Evolutionary conservation across 352 stramenopile species (phyloP), one percentile per base, ranked within the genome.

Genomic region (Phytophthora pini): DNA sequence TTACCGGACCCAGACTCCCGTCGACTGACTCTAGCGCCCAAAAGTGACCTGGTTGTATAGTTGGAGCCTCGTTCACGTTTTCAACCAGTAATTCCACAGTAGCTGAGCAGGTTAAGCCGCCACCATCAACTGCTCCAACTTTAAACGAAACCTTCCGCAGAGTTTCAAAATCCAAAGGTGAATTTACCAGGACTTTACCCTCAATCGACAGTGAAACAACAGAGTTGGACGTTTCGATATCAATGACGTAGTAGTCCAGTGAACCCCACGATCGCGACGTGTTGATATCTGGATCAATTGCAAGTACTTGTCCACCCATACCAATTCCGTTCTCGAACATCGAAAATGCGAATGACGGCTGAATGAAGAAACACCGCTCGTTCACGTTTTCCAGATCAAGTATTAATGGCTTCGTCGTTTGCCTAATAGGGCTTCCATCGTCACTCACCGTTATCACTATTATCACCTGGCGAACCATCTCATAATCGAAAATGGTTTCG

Each of bases 11-110:
- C 13, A 77, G 10, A 43, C 40, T 40, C n/a, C 12, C 44, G 44
- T 52, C 27, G 0, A 77, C 67, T 0, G 76, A 78, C 29, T 88
- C 80, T 17, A 59, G 41, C n/a, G 87, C 71, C 65, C 69, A 89
- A 29, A 72, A 89, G 4, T 56, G 66, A 5, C 22, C 36, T 4
- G 72, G 34, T 6, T 60, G 41, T 15, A 89, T 63, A 17, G 76
- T 50, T 0, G 80, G 71, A 31, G 76, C 56, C 11, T 89, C 78
- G 38, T 89, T 89, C 0, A 72, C 17, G 15, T 75, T 26, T 39
- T 54, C 24, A 26, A 75, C 43, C 2, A 48, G 17, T 38, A 75
- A 44, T 29, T 56, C 40, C 4, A 71, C 51, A 31, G 8, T 40
- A 44, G 32, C 20, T 3, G 36, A 58, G 39, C 67, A 75, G 17